phyloP scores from a whole-genome alignment of 352 stramenopile species.

The Peronospora tabacina region DNA sequence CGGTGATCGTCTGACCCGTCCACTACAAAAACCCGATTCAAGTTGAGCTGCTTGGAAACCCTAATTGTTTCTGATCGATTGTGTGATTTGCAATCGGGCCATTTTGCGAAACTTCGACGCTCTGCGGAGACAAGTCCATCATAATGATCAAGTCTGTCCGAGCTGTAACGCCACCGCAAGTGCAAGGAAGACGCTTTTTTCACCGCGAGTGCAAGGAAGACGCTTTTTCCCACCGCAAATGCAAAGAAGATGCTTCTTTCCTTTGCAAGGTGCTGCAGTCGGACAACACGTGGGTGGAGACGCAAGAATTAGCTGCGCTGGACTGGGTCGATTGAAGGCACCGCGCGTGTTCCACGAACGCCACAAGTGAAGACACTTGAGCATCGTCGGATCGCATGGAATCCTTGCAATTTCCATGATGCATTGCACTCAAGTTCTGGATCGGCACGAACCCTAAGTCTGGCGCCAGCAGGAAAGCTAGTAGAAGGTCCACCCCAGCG shows the following conservation, averaged over 20 bases:
- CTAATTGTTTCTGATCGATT: slow-evolving; percentile 14
- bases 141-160: no score
- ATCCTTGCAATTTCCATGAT: neutral
- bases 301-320: slow-evolving; percentile 10
- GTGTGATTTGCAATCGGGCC: slow-evolving; percentile 7
- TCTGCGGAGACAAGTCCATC: no score
- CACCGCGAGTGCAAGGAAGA: no score
- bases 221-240: neutral
- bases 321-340: slow-evolving; percentile 13
- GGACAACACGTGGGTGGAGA: slow-evolving; percentile 8
- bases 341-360: slow-evolving; percentile 26
- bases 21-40: neutral
- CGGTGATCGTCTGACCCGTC: neutral
- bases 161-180: no score
- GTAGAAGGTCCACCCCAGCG: slow-evolving; percentile 27
- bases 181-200: no score
- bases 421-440: slow-evolving; percentile 15
- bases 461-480: neutral
- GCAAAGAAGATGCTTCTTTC: slow-evolving; percentile 17
- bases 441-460: slow-evolving; percentile 14
- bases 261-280: neutral
- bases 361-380: slow-evolving; percentile 11
- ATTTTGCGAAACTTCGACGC: slow-evolving; percentile 12
- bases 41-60: slow-evolving; percentile 7
- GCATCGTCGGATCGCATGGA: slow-evolving; percentile 23